These are phyloP conservation scores for Hygrocybe coccinea DNA, from an alignment of 768 basidiomycete genomes.

Conservation along the genomic window DNA sequence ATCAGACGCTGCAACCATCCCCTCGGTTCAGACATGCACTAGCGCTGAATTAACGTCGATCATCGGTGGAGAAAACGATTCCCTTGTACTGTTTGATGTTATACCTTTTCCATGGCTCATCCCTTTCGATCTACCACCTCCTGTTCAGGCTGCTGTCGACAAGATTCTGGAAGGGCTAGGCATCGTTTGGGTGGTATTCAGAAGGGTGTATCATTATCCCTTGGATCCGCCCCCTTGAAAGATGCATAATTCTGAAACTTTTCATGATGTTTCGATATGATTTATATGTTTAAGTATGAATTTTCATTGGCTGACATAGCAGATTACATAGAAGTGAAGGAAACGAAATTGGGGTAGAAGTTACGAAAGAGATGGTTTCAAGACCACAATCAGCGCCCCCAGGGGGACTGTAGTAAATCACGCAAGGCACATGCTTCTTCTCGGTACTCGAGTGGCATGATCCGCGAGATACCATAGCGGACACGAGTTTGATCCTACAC, in stretches of 20 bases:
- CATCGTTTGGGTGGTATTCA: slow-evolving; percentile 44
- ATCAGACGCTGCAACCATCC: slow-evolving; percentile 1
- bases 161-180: slow-evolving; percentile 38
- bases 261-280: neutral
- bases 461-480: slow-evolving; percentile 74
- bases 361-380: neutral
- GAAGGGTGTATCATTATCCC: slow-evolving; percentile 53
- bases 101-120: slow-evolving; percentile 35
- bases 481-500: slow-evolving; percentile 73
- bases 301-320: neutral
- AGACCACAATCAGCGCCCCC: slow-evolving; percentile 36
- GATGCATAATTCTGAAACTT: neutral
- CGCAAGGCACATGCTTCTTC: slow-evolving; percentile 59
- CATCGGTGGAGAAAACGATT: slow-evolving; percentile 19
- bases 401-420: slow-evolving; percentile 55
- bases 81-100: slow-evolving; percentile 28
- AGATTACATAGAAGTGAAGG: neutral
- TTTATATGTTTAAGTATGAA: neutral
- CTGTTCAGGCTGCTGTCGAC: slow-evolving; percentile 26
- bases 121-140: slow-evolving; percentile 18
- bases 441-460: slow-evolving; percentile 60
- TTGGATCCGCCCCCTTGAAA: slow-evolving; percentile 42
- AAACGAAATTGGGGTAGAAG: neutral
- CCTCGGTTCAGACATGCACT: slow-evolving; percentile 4
- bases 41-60: slow-evolving; percentile 9